Conservation (phyloP, 805 yeast genomes). For the Schwanniomyces sp. region DNA sequence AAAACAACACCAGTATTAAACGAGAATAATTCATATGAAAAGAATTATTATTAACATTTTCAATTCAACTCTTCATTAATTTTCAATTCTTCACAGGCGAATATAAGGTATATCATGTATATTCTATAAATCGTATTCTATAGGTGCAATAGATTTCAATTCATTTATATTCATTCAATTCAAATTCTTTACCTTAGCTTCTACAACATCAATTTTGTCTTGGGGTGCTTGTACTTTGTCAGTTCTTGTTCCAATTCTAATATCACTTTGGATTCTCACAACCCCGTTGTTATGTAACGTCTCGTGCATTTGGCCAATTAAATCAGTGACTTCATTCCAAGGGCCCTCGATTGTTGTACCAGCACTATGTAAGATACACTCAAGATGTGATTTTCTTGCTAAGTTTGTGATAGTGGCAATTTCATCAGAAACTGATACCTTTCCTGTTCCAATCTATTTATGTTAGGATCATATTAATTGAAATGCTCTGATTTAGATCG, state of each 20-base stretch:
- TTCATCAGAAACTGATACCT: slow-evolving; percentile 79
- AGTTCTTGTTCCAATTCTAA: slow-evolving; percentile 81
- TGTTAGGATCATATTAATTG: neutral
- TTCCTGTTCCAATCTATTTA: slow-evolving; percentile 67
- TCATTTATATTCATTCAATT: neutral
- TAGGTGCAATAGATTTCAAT: neutral
- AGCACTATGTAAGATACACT: slow-evolving; percentile 80
- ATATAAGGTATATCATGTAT: neutral
- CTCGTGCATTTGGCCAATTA: slow-evolving; percentile 78
- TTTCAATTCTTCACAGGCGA: neutral
- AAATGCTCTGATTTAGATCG: neutral
- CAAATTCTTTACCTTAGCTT: slow-evolving; percentile 39
- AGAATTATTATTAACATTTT: neutral
- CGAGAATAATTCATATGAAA: neutral
- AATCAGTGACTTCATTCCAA: slow-evolving; percentile 83
- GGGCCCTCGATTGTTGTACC: slow-evolving; percentile 92
- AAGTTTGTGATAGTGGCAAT: slow-evolving; percentile 68
- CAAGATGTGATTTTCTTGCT: slow-evolving; percentile 60
- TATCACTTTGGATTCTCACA: slow-evolving; percentile 79
- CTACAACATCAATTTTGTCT: slow-evolving; percentile 70
- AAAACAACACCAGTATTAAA: neutral
- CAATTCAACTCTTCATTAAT: neutral
- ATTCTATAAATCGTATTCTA: neutral
- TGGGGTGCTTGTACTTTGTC: slow-evolving; percentile 72
- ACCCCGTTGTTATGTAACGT: slow-evolving; percentile 68